Evolutionary conservation across 805 yeast species (phyloP).

Genomic region (Cyberlindnera meyerae): DNA sequence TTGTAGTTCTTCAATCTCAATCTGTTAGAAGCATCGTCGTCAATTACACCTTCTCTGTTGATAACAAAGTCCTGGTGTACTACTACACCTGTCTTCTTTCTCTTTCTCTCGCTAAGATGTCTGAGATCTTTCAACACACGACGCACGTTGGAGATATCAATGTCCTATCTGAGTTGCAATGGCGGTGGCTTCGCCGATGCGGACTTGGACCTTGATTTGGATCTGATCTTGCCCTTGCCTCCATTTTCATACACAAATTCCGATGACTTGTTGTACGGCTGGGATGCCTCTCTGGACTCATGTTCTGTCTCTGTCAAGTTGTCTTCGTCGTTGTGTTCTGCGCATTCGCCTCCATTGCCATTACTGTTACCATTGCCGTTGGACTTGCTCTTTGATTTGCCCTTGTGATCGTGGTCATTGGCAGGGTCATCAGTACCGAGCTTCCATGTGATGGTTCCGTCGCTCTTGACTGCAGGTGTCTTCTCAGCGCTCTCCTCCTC

Average conservation of each 20-base stretch:
- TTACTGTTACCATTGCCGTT: no score
- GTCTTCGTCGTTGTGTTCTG: not conserved
- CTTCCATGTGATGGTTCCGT: slow-evolving; percentile 9
- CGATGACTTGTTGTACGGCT: not conserved
- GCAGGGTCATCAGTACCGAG: not conserved
- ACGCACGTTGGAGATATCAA: slow-evolving; percentile 22
- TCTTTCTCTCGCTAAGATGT: slow-evolving; percentile 7
- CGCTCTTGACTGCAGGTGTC: slow-evolving; percentile 3
- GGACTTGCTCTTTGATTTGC: no score
- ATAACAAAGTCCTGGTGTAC: slow-evolving; percentile 17
- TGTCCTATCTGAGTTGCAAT: slow-evolving; percentile 21
- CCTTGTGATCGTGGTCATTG: not conserved
- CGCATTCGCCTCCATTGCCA: not conserved
- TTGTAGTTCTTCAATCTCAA: slow-evolving; percentile 24
- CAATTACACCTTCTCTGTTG: slow-evolving; percentile 10
- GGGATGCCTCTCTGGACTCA: not conserved
- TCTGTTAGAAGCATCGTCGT: slow-evolving; percentile 17
- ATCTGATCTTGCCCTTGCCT: no score
- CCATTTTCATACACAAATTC: not conserved
- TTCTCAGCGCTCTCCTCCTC: slow-evolving; percentile 18
- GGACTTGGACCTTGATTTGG: not conserved
- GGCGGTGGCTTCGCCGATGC: slow-evolving; percentile 4
- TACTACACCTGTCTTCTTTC: slow-evolving; percentile 17
- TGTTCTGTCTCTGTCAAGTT: not conserved
- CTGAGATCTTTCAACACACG: slow-evolving; percentile 13